These are phyloP conservation scores for Coemansia nantahalensis DNA, from an alignment of 192 early-diverging fungal species.

Conservation along the genomic window DNA sequence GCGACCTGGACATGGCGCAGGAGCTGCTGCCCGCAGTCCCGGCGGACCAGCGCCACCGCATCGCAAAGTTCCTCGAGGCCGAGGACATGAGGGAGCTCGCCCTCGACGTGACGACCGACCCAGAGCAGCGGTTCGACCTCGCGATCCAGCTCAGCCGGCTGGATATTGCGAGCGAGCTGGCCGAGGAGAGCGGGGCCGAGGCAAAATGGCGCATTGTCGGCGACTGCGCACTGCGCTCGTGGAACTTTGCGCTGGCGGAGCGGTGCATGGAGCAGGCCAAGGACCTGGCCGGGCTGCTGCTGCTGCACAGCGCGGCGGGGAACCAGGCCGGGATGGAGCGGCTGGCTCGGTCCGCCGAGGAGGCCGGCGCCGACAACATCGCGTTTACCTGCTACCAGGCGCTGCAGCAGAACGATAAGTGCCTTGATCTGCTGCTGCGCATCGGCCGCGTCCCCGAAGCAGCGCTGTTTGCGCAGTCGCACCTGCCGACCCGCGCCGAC, in stretches of 20 bases:
- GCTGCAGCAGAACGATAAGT: conserved; percentile 72
- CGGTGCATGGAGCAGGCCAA: conserved; percentile 85
- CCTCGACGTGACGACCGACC: conserved; percentile 90
- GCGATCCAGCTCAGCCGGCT: conserved; percentile 84
- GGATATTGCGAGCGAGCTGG: conserved; percentile 83
- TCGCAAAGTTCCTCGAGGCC: conserved; percentile 94
- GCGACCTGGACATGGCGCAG: conserved; percentile 82
- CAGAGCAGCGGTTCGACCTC: conserved; percentile 95
- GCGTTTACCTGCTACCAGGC: conserved; percentile 82
- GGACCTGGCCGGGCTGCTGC: conserved; percentile 85
- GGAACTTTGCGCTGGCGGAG: conserved; percentile 90
- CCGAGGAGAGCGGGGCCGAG: conserved; percentile 76
- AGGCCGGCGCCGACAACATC: conserved; percentile 85
- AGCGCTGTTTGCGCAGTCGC: conserved; percentile 88
- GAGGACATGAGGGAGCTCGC: conserved; percentile 92
- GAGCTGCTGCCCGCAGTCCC: conserved; percentile 83
- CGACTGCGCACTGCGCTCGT: conserved; percentile 83
- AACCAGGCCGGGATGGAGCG: conserved; percentile 72
- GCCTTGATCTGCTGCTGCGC: conserved; percentile 81
- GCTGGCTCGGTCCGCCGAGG: conserved; percentile 64
- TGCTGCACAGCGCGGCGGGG: conserved; percentile 88
- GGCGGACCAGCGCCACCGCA: conserved; percentile 79
- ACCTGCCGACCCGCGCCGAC: conserved; percentile 74
- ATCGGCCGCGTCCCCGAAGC: conserved; percentile 94
- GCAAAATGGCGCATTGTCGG: conserved; percentile 93